Percentiles rank a stretch among this genome's conserved stretches.
phyloP scores from a whole-genome alignment of 2,329 filamentous ascomycete genomes.

The Neopestalotiopsis sp. region DNA sequence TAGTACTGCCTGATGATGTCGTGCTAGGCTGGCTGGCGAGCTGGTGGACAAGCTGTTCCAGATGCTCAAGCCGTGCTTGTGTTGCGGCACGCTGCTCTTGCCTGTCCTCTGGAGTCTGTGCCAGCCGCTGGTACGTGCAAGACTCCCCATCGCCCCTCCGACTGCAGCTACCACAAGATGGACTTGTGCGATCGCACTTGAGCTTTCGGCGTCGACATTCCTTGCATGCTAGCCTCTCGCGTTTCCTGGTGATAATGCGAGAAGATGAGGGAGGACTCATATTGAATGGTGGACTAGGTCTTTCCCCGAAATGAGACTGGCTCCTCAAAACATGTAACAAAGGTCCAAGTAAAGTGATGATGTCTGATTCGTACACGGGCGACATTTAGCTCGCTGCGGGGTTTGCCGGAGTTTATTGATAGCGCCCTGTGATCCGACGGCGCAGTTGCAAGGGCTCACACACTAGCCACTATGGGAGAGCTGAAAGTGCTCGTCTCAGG shows the following conservation, averaged over 20 bases:
- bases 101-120: background rate
- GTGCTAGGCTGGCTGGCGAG: background rate
- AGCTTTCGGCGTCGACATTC: constrained; percentile 17
- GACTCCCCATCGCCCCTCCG: constrained; percentile 9
- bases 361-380: background rate
- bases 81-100: background rate
- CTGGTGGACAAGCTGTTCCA: constrained; percentile 11
- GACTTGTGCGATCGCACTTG: constrained; percentile 4
- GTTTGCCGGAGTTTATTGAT: background rate
- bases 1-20: too few relatives aligned
- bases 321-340: background rate
- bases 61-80: constrained; percentile 10
- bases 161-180: constrained; percentile 8
- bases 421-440: background rate
- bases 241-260: constrained; percentile 16
- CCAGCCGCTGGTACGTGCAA: constrained; percentile 12
- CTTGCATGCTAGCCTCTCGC: constrained; percentile 13
- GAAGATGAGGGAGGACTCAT: background rate
- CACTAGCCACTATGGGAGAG: too few relatives aligned
- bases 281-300: background rate
- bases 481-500: too few relatives aligned
- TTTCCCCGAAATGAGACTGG: too few relatives aligned
- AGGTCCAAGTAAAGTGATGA: background rate
- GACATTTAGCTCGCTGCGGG: background rate
- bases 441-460: too few relatives aligned